A percentile compares a stretch with the other conserved stretches of the same genome.
These are phyloP conservation scores for Globisporangium paroecandrum DNA, from an alignment of 352 stramenopile genomes.

Conservation along the genomic window DNA sequence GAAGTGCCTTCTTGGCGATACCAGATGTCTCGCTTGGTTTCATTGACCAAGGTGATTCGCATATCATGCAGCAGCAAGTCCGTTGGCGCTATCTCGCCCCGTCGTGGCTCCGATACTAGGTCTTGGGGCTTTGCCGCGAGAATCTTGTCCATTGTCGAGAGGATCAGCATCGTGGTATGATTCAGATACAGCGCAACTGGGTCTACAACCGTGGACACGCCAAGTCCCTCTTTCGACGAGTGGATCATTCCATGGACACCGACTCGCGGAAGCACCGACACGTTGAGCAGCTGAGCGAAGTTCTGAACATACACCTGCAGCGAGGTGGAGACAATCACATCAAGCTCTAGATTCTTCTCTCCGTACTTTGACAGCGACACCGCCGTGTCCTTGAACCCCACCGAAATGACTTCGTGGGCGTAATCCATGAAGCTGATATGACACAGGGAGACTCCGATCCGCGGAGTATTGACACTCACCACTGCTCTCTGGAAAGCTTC, in stretches of 20 bases:
- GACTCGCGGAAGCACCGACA: conserved; percentile 58
- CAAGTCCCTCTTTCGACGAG: conserved; percentile 24
- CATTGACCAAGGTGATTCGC: conserved; percentile 58
- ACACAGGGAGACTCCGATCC: conserved; percentile 34
- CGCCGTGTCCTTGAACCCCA: conserved; percentile 41
- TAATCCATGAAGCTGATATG: conserved; percentile 38
- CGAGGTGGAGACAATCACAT: conserved; percentile 35
- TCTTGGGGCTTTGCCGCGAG: conserved; percentile 17
- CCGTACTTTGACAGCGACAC: conserved; percentile 31
- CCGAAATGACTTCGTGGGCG: conserved; percentile 57
- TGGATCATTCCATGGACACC: conserved; percentile 42
- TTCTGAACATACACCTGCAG: conserved; percentile 69
- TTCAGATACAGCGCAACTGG: conserved; percentile 57
- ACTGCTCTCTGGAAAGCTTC: conserved; percentile 41
- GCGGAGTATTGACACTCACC: conserved; percentile 32
- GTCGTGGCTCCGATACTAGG: not conserved
- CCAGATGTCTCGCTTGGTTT: conserved; percentile 39
- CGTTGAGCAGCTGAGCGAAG: conserved; percentile 64
- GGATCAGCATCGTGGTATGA: conserved; percentile 64
- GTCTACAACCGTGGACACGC: conserved; percentile 50
- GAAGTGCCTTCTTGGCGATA: conserved; percentile 64
- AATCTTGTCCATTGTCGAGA: conserved; percentile 55
- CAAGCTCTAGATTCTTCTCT: conserved; percentile 19
- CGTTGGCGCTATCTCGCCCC: not conserved
- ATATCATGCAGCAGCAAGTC: conserved; percentile 44